A percentile compares a stretch with the other conserved stretches of the same genome.
Evolutionary conservation across 768 basidiomycete species (phyloP).

Genomic region (Suillus tomentosus): DNA sequence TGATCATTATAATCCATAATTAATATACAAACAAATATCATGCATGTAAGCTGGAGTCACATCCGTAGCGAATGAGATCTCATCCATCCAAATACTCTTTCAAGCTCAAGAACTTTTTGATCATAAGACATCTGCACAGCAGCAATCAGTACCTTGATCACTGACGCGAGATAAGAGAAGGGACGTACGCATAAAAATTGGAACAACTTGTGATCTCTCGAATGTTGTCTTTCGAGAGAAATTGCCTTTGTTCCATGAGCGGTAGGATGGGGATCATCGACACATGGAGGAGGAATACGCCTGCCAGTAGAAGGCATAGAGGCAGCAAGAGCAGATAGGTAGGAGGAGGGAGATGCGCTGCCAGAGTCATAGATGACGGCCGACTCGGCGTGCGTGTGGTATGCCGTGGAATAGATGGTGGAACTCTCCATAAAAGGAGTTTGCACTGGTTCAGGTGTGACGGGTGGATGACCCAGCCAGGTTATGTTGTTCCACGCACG

Average conservation of each 20-base stretch:
- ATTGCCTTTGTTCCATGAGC: background rate
- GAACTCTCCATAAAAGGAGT: background rate
- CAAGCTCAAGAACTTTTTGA: background rate
- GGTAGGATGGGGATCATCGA: background rate
- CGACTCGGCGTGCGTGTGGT: background rate
- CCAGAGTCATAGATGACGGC: background rate
- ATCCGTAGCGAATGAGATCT: background rate
- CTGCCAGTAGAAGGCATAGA: background rate
- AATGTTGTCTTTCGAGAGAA: background rate
- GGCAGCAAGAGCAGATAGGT: background rate
- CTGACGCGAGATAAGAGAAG: background rate
- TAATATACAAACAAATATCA: background rate
- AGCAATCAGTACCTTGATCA: background rate
- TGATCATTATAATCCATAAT: background rate
- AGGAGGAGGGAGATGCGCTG: background rate
- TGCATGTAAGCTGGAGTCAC: background rate
- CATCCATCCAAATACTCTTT: background rate
- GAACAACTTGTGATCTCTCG: background rate
- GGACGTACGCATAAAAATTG: background rate
- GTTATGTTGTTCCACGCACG: slow-evolving; percentile 3
- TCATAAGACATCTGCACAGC: slow-evolving; percentile 3
- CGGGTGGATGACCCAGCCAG: background rate
- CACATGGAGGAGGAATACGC: background rate
- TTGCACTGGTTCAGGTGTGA: background rate
- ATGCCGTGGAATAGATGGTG: background rate